Evolutionary conservation across 2,329 filamentous ascomycete genomes (phyloP).

Genomic region (Cryphonectria radicalis): DNA sequence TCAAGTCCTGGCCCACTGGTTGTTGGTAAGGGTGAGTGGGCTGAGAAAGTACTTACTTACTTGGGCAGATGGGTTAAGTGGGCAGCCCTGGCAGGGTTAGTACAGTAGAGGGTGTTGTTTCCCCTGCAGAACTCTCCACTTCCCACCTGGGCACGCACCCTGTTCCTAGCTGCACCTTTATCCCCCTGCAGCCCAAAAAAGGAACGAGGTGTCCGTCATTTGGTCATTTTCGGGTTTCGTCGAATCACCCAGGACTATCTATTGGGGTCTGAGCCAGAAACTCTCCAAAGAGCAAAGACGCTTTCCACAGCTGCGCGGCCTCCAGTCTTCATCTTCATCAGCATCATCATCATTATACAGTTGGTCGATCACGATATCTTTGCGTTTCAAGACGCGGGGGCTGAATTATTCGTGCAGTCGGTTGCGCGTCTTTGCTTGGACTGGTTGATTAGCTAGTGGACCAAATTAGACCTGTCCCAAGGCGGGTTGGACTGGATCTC

Average conservation of each 20-base stretch:
- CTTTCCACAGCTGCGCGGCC: background rate
- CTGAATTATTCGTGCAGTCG: constrained; percentile 1
- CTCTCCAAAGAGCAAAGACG: background rate
- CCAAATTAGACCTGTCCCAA: constrained; percentile 3
- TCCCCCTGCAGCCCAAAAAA: constrained; percentile 18
- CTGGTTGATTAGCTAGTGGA: background rate
- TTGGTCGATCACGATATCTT: background rate
- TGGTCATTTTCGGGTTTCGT: background rate
- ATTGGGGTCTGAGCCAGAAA: background rate
- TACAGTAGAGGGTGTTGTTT: background rate
- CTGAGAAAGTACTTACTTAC: background rate
- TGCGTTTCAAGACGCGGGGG: constrained; percentile 1
- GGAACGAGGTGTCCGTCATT: constrained; percentile 4
- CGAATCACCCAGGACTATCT: background rate
- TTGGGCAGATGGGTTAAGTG: background rate
- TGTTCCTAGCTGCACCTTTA: background rate
- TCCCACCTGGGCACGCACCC: constrained; percentile 9
- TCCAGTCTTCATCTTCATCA: background rate
- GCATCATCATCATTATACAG: background rate
- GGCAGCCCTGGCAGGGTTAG: background rate
- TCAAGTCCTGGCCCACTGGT: background rate
- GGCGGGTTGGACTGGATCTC: background rate
- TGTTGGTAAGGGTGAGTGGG: background rate
- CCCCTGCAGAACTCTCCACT: constrained; percentile 19
- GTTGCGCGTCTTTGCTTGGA: constrained; percentile 2